Evolutionary conservation across 1,139 yeast species (phyloP).

Genomic region (Schizosaccharomyces versatilis): DNA sequence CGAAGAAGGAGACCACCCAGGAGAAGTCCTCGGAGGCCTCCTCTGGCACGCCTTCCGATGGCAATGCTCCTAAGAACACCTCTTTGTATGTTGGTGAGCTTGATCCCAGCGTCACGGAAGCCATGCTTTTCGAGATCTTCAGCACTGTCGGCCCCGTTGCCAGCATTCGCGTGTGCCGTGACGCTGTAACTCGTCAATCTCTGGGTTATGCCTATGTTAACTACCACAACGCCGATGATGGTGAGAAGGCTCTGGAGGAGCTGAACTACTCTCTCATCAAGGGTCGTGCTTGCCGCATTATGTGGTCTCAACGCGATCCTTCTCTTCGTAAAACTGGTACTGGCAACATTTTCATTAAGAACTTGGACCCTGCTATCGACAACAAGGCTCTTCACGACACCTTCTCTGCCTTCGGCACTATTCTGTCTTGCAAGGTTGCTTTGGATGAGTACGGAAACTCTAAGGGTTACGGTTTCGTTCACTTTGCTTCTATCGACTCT

Average conservation of each 20-base stretch:
- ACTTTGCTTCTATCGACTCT: slow-evolving; percentile 79
- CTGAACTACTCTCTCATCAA: slow-evolving; percentile 83
- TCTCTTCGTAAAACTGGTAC: slow-evolving; percentile 85
- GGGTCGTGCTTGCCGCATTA: slow-evolving; percentile 95
- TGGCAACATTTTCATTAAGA: slow-evolving; percentile 93
- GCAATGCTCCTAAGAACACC: not conserved
- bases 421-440: slow-evolving; percentile 92
- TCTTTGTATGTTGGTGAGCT: slow-evolving; percentile 85
- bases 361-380: slow-evolving; percentile 94
- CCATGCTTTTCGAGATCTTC: slow-evolving; percentile 80
- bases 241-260: slow-evolving; percentile 77
- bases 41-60: no score
- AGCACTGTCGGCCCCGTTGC: slow-evolving; percentile 90
- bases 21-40: no score
- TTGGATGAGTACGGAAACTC: slow-evolving; percentile 80
- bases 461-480: slow-evolving; percentile 94
- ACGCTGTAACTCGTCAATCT: slow-evolving; percentile 88
- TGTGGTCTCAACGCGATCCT: slow-evolving; percentile 99
- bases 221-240: slow-evolving; percentile 76
- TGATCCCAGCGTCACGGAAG: slow-evolving; percentile 82
- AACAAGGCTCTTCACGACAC: slow-evolving; percentile 97
- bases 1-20: not conserved
- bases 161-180: slow-evolving; percentile 96
- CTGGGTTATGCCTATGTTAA: slow-evolving; percentile 96
- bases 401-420: slow-evolving; percentile 87